phyloP scores from a whole-genome alignment of 2,329 filamentous ascomycete genomes.

The Aspergillus alliaceus region DNA sequence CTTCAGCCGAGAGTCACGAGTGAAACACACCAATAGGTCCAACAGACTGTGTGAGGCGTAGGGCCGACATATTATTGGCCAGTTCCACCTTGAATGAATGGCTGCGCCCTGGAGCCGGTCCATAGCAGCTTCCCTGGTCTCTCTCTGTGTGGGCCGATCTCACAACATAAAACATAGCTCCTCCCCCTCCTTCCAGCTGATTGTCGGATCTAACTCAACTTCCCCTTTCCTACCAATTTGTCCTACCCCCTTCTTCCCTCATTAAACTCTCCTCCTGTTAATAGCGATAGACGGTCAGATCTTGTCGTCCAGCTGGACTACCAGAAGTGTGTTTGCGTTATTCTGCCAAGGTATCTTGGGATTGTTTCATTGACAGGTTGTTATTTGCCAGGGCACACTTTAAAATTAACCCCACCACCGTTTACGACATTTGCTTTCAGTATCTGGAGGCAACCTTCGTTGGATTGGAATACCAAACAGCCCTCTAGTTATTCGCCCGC shows the following conservation, averaged over 20 bases:
- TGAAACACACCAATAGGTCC: constrained; percentile 22
- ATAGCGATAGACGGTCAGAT: neutral
- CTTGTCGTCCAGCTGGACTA: neutral
- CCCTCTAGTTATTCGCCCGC: neutral
- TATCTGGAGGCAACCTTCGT: neutral
- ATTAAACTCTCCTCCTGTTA: constrained; percentile 3
- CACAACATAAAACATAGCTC: constrained; percentile 30
- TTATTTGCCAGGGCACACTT: neutral
- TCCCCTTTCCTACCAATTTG: constrained; percentile 3
- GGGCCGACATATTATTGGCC: constrained; percentile 23
- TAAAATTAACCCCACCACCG: neutral
- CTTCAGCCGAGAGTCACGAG: constrained; percentile 15
- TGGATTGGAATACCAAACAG: neutral
- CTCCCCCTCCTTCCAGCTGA: constrained; percentile 16
- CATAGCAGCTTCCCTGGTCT: constrained; percentile 27
- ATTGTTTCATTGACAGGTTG: neutral
- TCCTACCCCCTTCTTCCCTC: constrained; percentile 2
- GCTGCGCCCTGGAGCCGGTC: constrained; percentile 11
- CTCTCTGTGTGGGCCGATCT: constrained; percentile 26
- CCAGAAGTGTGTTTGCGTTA: neutral
- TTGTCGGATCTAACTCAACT: constrained; percentile 17
- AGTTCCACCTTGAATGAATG: constrained; percentile 16
- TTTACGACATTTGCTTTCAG: neutral
- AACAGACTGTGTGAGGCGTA: constrained; percentile 21
- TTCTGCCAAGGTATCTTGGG: neutral